Evolutionary conservation across 2,329 filamentous ascomycete genomes (phyloP).

Genomic region (Phialophora chinensis): DNA sequence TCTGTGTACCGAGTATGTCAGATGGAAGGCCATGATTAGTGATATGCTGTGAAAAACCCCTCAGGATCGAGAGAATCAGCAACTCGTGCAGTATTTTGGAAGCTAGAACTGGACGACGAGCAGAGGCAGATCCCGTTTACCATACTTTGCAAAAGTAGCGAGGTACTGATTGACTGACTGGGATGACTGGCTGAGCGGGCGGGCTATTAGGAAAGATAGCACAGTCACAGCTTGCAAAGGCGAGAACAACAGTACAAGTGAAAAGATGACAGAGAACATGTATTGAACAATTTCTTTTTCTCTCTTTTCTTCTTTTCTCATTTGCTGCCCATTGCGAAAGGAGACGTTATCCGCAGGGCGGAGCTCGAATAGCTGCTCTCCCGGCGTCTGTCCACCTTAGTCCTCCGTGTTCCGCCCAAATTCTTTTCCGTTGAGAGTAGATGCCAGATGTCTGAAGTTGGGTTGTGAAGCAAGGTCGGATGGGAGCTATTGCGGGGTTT

Average conservation of each 20-base stretch:
- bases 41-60: background rate
- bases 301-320: background rate
- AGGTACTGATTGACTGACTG: background rate
- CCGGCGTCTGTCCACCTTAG: background rate
- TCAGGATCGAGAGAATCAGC: background rate
- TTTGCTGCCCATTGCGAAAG: background rate
- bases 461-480: background rate
- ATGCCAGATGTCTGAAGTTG: background rate
- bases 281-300: background rate
- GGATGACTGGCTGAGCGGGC: no score
- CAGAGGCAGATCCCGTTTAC: background rate
- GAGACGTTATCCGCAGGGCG: background rate
- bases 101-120: background rate
- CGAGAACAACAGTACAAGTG: background rate
- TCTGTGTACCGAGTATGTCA: background rate
- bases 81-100: background rate
- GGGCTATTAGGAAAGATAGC: background rate
- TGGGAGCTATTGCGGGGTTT: background rate
- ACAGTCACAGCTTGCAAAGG: background rate
- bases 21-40: background rate
- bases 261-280: background rate
- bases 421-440: background rate
- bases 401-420: background rate
- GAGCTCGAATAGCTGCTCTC: background rate
- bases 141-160: background rate